Conservation (phyloP, 2,329 filamentous ascomycete genomes). For the Hortaea werneckii region DNA sequence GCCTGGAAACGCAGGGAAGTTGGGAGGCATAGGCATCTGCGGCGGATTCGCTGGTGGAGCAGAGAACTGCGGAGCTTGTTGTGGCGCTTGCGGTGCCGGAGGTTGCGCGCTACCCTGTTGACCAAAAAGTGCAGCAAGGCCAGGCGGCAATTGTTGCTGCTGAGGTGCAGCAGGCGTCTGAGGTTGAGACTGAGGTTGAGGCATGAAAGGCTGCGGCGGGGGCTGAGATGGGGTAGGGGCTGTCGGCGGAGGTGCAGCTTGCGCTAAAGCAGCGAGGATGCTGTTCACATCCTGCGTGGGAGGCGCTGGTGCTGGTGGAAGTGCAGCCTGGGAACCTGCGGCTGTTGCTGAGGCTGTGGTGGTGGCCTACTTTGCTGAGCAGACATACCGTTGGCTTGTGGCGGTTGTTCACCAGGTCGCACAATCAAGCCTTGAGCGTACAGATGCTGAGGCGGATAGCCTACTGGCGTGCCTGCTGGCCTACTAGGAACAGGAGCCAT, state of each 20-base stretch:
- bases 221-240: constrained; percentile 15
- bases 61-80: constrained; percentile 7
- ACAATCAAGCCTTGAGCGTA: constrained; percentile 22
- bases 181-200: constrained; percentile 6
- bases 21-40: constrained; percentile 2
- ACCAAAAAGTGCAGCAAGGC: constrained; percentile 17
- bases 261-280: constrained; percentile 26
- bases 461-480: constrained; percentile 19
- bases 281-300: constrained; percentile 24
- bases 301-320: constrained; percentile 8
- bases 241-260: constrained; percentile 14
- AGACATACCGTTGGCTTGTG: constrained; percentile 8
- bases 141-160: constrained; percentile 14
- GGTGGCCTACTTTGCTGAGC: constrained; percentile 3
- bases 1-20: constrained; percentile 11
- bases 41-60: constrained; percentile 7
- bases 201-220: constrained; percentile 9
- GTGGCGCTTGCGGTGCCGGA: constrained; percentile 2
- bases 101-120: constrained; percentile 11
- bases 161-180: constrained; percentile 5
- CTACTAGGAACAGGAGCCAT: constrained; percentile 20
- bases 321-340: background rate
- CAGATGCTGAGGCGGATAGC: constrained; percentile 21
- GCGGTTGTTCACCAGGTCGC: constrained; percentile 7
- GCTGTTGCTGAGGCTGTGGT: constrained; percentile 3